A percentile compares a stretch with the other conserved stretches of the same genome.
These are phyloP conservation scores for Penicillium soppii DNA, from an alignment of 495 filamentous ascomycete genomes.

Conservation along the genomic window DNA sequence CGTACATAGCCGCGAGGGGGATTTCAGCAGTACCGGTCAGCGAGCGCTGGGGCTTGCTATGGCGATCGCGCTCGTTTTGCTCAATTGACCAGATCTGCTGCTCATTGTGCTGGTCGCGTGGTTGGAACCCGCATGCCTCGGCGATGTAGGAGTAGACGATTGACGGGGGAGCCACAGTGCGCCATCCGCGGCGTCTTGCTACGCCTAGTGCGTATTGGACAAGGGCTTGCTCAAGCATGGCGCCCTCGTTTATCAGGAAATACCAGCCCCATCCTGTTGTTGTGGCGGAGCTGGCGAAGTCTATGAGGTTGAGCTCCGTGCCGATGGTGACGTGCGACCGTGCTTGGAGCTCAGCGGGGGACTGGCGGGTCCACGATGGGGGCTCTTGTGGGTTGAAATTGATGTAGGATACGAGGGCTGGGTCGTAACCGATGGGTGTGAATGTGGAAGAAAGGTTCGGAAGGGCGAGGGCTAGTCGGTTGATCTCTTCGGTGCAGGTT, in stretches of 20 bases:
- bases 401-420: conserved; percentile 63
- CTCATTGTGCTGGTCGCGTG: conserved; percentile 85
- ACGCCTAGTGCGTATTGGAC: conserved; percentile 78
- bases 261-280: conserved; percentile 97
- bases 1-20: conserved; percentile 87
- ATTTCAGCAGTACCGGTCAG: conserved; percentile 93
- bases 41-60: conserved; percentile 63
- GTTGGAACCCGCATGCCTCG: conserved; percentile 87
- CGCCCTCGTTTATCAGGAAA: conserved; percentile 83
- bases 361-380: conserved; percentile 45
- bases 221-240: conserved; percentile 88
- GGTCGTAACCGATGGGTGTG: conserved; percentile 69
- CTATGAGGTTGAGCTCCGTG: conserved; percentile 71
- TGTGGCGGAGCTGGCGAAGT: conserved; percentile 76
- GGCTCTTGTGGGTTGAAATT: conserved; percentile 66
- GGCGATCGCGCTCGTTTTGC: conserved; percentile 57
- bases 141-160: conserved; percentile 92
- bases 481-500: conserved; percentile 62
- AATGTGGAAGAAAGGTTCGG: conserved; percentile 80
- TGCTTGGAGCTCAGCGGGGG: conserved; percentile 41
- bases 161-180: conserved; percentile 75
- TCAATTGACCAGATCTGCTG: conserved; percentile 83
- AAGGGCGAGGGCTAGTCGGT: conserved; percentile 70
- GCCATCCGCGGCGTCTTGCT: conserved; percentile 70
- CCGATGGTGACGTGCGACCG: conserved; percentile 84